Conservation (phyloP, 305 asterid genomes). For the Fraxinus nigra region DNA sequence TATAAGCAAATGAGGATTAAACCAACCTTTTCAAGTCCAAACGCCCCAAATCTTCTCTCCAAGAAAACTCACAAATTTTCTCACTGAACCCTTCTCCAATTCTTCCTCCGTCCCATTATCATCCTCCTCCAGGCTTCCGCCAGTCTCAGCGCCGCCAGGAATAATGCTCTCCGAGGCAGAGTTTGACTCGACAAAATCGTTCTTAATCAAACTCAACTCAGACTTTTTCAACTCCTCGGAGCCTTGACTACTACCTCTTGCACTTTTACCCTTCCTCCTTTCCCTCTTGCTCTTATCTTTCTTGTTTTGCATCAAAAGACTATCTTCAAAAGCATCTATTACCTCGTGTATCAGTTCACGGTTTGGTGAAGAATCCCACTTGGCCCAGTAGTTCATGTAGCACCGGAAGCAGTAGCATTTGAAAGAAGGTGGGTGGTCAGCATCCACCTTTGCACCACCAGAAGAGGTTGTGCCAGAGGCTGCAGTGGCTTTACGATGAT, state of each 20-base stretch:
- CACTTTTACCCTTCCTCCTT: constrained; percentile 46
- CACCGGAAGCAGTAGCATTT: constrained; percentile 80
- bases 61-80: constrained; percentile 58
- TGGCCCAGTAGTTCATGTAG: constrained; percentile 76
- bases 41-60: constrained; percentile 70
- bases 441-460: constrained; percentile 31
- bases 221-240: constrained; percentile 35
- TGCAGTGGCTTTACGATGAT: constrained; percentile 27
- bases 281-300: constrained; percentile 48
- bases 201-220: constrained; percentile 26
- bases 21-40: constrained; percentile 54
- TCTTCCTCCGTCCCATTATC: constrained; percentile 22
- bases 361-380: constrained; percentile 87
- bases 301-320: constrained; percentile 35
- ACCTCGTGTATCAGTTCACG: constrained; percentile 80
- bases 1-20: constrained; percentile 24
- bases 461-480: background rate
- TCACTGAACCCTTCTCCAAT: constrained; percentile 52
- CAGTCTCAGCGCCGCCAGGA: constrained; percentile 9
- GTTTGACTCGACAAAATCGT: constrained; percentile 27
- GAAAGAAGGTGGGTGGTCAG: constrained; percentile 49
- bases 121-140: constrained; percentile 18
- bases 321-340: constrained; percentile 77
- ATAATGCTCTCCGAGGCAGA: constrained; percentile 26
- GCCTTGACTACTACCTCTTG: constrained; percentile 13